Base-by-base conservation (phyloP, 768 basidiomycete species). In the Lactarius sp. region DNA sequence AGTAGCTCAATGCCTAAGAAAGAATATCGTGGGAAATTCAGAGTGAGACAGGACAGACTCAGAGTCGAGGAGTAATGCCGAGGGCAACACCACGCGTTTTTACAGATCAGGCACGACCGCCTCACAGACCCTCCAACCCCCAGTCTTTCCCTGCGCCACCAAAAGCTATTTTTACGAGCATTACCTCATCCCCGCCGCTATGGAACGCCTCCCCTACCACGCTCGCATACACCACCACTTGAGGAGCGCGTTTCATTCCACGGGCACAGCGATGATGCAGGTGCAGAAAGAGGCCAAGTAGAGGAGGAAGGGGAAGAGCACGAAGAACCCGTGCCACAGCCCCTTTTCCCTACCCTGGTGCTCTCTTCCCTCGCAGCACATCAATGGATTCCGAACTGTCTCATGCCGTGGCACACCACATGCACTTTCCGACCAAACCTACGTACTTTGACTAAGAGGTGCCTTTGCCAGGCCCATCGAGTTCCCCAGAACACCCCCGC, bases 331-430 rank as follows among this genome's bases (percentile, higher is more conserved):
- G 14, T 16, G 18, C 71, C 56, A 0, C 73, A 73, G 16, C 3
- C 46, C 75, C 75, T 9, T 70, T 70, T 20, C 72, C 75, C 36
- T 73, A 62, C 68, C 39, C 72, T 31, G 90, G 90, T 10, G 82
- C 90, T 1, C 81, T 92, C 12, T 88, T 85, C 70, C 83, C 88
- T 4, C 84, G 88, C 10, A 89, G 90, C 0, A 79, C 83, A 0
- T 88, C 88, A n/a, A 60, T 56, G 59, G 59, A 27, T 18, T 75
- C 84, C 10, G 75, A 84, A 37, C 83, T 84, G 22, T 13, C 37
- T 20, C 16, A 41, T 18, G 44, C 22, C 37, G 69, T 70, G 34
- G 71, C 63, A 56, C 75, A 74, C 41, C 80, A 74, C 62, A 77
- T 82, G 20, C 78, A 74, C 27, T 82, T 81, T 59, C 71, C 74